Base-by-base conservation (phyloP, 2,329 filamentous ascomycete genomes). In the Fusarium anguioides region DNA sequence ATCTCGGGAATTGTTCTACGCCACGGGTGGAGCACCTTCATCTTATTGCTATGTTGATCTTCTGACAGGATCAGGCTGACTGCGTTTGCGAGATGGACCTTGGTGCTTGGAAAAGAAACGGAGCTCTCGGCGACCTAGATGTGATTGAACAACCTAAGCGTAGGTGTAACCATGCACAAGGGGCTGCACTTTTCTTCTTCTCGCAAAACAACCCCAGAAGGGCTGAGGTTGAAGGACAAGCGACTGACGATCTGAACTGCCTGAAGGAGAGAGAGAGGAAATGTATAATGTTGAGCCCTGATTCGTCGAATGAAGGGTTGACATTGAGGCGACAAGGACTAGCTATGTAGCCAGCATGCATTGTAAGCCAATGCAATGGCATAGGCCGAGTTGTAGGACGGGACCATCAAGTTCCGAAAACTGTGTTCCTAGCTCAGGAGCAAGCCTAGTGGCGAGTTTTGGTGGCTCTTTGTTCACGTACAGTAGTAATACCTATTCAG, bases 261-360 rank as follows among this genome's bases (percentile, higher is more conserved):
- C 11, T 10, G 11, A 18, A 45, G 59, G 7, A 36, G 31, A n/a
- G 24, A 31, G 42, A 54, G 52, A 60, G 45, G 42, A 61, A 69
- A 56, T 15, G 41, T 23, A 44, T 35, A 37, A 27, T 7, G 14
- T 59, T 58, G 26, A 64, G 51, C 35, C 39, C 10, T 58, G 60
- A 64, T 63, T 64, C 35, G 59, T 37, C 20, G n/a, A 45, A 31
- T 9, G n/a, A 15, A 44, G 37, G 57, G 41, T 53, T 51, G 24
- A 51, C 47, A 37, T 45, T 41, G 15, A 58, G 48, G 41, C 54
- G 39, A 35, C 64, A 68, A 47, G 61, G 68, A 60, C 59, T 48
- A 59, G 57, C 36, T 31, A 55, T 36, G 59, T 57, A 61, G 45
- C 42, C 47, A 33, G n/a, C 24, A 40, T 57, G 21, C 33, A 33